A percentile compares a stretch with the other conserved stretches of the same genome.
phyloP scores from a whole-genome alignment of 2,329 filamentous ascomycete genomes.

The Fusarium brachygibbosum region DNA sequence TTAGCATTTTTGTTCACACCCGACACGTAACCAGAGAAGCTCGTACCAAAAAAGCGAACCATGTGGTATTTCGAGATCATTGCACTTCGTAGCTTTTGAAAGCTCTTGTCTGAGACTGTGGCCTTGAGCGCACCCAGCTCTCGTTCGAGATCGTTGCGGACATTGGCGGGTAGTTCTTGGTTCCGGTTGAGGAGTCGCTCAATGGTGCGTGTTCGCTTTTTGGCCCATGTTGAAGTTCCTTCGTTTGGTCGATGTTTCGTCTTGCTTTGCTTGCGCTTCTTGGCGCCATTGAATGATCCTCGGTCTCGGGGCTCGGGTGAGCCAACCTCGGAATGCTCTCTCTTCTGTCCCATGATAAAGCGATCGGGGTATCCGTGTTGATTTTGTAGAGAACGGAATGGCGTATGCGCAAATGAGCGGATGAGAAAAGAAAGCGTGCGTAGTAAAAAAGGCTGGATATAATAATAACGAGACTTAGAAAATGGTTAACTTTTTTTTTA shows the following conservation, averaged over 20 bases:
- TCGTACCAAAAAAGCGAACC: conserved; percentile 84
- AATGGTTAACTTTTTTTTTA: conserved; percentile 43
- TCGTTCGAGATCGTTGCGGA: conserved; percentile 77
- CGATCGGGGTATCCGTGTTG: too few relatives aligned
- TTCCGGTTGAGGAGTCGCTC: conserved; percentile 73
- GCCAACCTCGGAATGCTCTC: conserved; percentile 50
- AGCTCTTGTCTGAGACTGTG: conserved; percentile 71
- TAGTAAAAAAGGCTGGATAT: neutral
- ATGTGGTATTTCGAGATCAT: conserved; percentile 88
- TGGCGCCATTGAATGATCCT: conserved; percentile 41
- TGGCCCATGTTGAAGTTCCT: conserved; percentile 71
- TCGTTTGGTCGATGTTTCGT: conserved; percentile 60
- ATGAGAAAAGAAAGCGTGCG: conserved; percentile 1
- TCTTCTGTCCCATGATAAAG: conserved; percentile 51
- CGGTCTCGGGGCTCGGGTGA: conserved; percentile 44
- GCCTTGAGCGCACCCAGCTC: conserved; percentile 76
- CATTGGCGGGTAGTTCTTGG: conserved; percentile 74
- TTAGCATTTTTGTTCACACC: conserved; percentile 18
- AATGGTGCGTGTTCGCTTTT: conserved; percentile 79
- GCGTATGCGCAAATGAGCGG: neutral
- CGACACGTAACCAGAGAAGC: neutral
- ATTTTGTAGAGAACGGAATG: neutral
- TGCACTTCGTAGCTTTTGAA: conserved; percentile 72
- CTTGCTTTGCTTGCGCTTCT: conserved; percentile 55
- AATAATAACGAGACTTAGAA: conserved; percentile 1